Conservation (phyloP, 2,329 filamentous ascomycete species). For the Neospermospora avenae region DNA sequence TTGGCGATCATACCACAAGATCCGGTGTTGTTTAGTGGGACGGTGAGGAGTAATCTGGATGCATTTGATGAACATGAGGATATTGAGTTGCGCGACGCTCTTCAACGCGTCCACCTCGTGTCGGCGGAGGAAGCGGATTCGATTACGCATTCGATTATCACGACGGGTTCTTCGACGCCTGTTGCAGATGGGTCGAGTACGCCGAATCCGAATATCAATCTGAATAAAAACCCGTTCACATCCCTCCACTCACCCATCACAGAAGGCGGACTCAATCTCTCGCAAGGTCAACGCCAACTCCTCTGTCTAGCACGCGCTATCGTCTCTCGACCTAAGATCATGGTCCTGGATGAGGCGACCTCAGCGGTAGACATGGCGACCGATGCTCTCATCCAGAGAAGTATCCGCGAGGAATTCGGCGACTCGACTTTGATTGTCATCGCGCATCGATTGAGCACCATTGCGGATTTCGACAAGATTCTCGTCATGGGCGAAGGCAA, state of each 20-base stretch:
- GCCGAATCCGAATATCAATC: conserved; percentile 33
- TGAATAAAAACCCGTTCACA: conserved; percentile 63
- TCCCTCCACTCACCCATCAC: conserved; percentile 61
- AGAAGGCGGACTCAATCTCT: conserved; percentile 71
- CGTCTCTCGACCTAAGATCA: conserved; percentile 68
- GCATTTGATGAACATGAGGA: conserved; percentile 71
- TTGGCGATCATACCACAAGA: conserved; percentile 82
- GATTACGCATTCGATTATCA: conserved; percentile 12
- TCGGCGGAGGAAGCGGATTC: conserved; percentile 10
- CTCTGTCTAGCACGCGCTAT: conserved; percentile 73
- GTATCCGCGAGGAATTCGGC: conserved; percentile 68
- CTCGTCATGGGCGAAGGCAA: conserved; percentile 66
- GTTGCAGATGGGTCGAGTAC: conserved; percentile 21
- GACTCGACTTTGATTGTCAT: conserved; percentile 70
- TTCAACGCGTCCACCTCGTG: conserved; percentile 65
- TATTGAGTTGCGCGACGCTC: conserved; percentile 63
- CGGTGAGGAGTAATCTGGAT: conserved; percentile 72
- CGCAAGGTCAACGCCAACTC: conserved; percentile 73
- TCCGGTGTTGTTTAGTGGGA: conserved; percentile 78
- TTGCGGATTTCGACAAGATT: conserved; percentile 73
- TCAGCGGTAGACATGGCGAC: conserved; percentile 76
- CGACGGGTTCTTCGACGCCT: conserved; percentile 38
- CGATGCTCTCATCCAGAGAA: conserved; percentile 69
- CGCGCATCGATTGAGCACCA: conserved; percentile 71
- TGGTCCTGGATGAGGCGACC: conserved; percentile 79